phyloP scores from a whole-genome alignment of 106 monocot genomes.

The Iris macrosiphon region DNA sequence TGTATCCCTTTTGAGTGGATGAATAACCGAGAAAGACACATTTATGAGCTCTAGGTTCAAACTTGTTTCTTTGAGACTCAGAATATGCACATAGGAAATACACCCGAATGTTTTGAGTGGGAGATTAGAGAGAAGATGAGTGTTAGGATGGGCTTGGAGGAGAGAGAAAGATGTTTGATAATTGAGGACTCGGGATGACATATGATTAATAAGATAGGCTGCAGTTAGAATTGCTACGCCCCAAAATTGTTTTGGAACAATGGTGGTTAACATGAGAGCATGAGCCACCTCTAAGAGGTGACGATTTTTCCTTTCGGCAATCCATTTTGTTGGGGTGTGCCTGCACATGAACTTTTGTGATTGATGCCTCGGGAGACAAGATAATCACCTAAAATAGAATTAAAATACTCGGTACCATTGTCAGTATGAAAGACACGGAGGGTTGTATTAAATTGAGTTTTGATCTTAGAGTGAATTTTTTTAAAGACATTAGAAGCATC shows the following conservation, averaged over 20 bases:
- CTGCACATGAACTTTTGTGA: background rate
- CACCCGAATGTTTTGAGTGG: background rate
- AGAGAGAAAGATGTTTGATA: background rate
- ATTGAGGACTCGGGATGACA: background rate
- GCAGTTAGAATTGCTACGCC: too few species aligned
- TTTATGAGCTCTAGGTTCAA: background rate
- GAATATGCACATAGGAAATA: too few species aligned
- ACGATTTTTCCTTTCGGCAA: background rate
- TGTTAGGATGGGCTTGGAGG: background rate
- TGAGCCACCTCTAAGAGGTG: background rate
- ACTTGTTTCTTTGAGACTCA: too few species aligned
- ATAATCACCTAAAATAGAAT: background rate
- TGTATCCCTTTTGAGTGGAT: too few species aligned
- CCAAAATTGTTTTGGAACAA: background rate
- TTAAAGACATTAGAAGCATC: too few species aligned
- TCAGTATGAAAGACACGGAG: background rate
- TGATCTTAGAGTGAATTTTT: background rate
- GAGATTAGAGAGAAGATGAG: background rate
- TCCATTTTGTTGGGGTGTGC: background rate
- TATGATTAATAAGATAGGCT: background rate
- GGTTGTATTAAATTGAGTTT: too few species aligned
- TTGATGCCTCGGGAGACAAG: background rate
- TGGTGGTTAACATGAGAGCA: background rate
- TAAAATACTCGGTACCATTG: background rate
- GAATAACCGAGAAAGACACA: too few species aligned